Base-by-base conservation (phyloP, 139 green algal species). In the Zygnema circumcarinatum region DNA sequence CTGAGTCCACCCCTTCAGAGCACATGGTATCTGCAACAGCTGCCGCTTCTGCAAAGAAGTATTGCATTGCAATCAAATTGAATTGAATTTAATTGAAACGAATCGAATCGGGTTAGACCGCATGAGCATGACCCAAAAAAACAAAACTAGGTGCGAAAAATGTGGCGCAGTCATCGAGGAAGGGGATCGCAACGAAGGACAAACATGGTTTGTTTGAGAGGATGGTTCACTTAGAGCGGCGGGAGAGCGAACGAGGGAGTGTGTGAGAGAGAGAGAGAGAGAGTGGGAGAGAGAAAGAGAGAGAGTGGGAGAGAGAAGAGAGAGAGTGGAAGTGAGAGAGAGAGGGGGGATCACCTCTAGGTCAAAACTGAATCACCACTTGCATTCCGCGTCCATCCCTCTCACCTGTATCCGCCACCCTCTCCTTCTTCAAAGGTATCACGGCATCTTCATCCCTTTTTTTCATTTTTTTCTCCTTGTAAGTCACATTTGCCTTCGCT, bases 231-330 rank as follows among this genome's bases (percentile, higher is more conserved):
- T n/a, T n/a, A n/a, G n/a, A n/a, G n/a, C n/a, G n/a, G n/a, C n/a
- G n/a, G n/a, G n/a, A n/a, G n/a, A n/a, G n/a, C n/a, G n/a, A n/a
- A n/a, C n/a, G n/a, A n/a, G n/a, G n/a, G n/a, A n/a, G n/a, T n/a
- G n/a, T n/a, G n/a, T n/a, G n/a, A n/a, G n/a, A n/a, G n/a, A n/a
- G n/a, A n/a, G n/a, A n/a, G n/a, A n/a, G n/a, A n/a, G n/a, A n/a
- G n/a, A n/a, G n/a, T n/a, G n/a, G n/a, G n/a, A n/a, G n/a, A n/a
- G n/a, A n/a, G n/a, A n/a, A n/a, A n/a, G n/a, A n/a, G n/a, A n/a
- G n/a, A n/a, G n/a, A n/a, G n/a, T n/a, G n/a, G n/a, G n/a, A n/a
- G 54, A 72, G 29, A 72, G 54, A 72, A 72, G 25, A 72, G 54
- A 72, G 29, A 25, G 25, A 72, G 54, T 72, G 29, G 25, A 33